Conservation (phyloP, 495 filamentous ascomycete genomes). For the Pyronema domesticum region DNA sequence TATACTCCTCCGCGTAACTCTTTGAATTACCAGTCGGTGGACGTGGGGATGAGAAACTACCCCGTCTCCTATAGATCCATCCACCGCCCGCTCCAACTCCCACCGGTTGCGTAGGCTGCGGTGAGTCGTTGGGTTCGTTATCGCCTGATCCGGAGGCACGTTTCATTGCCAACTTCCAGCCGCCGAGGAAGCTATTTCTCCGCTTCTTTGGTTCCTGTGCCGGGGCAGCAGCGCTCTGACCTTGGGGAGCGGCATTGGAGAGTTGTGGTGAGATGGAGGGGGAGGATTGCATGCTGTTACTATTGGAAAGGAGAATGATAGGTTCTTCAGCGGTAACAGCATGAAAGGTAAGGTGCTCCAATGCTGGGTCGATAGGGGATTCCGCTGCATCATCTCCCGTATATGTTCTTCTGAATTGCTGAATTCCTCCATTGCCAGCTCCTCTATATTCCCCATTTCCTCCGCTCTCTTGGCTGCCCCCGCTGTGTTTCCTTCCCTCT, state of each 20-base stretch:
- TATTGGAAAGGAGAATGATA: conserved; percentile 11
- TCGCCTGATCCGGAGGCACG: neutral
- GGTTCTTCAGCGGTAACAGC: conserved; percentile 20
- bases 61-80: conserved; percentile 20
- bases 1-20: conserved; percentile 20
- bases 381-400: neutral
- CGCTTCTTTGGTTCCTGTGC: conserved; percentile 3
- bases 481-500: too few relatives aligned
- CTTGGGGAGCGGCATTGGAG: too few relatives aligned
- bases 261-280: neutral
- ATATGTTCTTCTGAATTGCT: neutral
- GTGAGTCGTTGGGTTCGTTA: conserved; percentile 3
- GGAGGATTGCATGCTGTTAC: conserved; percentile 6
- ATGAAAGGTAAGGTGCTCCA: conserved; percentile 9
- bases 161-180: conserved; percentile 23
- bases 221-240: neutral
- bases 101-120: conserved; percentile 13
- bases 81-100: conserved; percentile 22
- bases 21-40: conserved; percentile 18
- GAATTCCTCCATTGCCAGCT: too few relatives aligned
- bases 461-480: neutral
- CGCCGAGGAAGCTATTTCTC: conserved; percentile 16
- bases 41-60: conserved; percentile 21
- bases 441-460: too few relatives aligned
- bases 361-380: neutral